Base-by-base conservation (phyloP, 768 basidiomycete species). In the Leccinum disarticulatum region DNA sequence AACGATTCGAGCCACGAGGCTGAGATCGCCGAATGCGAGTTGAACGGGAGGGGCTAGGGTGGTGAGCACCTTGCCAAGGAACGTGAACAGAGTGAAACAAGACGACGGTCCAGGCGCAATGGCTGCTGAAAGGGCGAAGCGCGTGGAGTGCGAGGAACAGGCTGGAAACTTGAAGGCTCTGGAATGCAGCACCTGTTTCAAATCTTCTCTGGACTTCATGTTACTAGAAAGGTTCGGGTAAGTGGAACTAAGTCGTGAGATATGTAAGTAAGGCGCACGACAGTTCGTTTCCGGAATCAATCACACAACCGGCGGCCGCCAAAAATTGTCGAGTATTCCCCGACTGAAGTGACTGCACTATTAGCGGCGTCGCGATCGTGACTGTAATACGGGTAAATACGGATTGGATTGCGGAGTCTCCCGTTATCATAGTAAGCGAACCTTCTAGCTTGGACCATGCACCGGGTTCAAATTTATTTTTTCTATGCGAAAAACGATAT, bases 1-100 rank as follows among this genome's bases (percentile, higher is more conserved):
- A 49, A 31, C 48, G 59, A 36, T 28, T 50, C 43, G 52, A 7
- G 22, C 54, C 63, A 70, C 58, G 61, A 63, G 62, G 68, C 59
- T 17, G 22, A 56, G 55, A 58, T 55, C 54, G 31, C 54, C 56
- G 57, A 28, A 52, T 25, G 47, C 58, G 33, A n/a, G 31, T 35
- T 13, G 38, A 43, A 56, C 47, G 31, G 14, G 35, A 13, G 28
- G 49, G n/a, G 52, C 35, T 49, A 22, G 43, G 13, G 51, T 38
- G 14, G 28, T 35, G 60, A 52, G 35, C 25, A 48, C 59, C 64
- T 64, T 66, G 59, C 13, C 47, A 14, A 61, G 35, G 30, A 52
- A 67, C 62, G 64, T 68, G 60, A 60, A 58, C 14, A n/a, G 30
- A 15, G 48, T 13, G 38, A 48, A 49, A 56, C 9, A 35, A 50